Evolutionary conservation across 208 protist species (phyloP), one percentile per base, ranked within the genome.

Genomic region (Vickermania ingenoplastis): DNA sequence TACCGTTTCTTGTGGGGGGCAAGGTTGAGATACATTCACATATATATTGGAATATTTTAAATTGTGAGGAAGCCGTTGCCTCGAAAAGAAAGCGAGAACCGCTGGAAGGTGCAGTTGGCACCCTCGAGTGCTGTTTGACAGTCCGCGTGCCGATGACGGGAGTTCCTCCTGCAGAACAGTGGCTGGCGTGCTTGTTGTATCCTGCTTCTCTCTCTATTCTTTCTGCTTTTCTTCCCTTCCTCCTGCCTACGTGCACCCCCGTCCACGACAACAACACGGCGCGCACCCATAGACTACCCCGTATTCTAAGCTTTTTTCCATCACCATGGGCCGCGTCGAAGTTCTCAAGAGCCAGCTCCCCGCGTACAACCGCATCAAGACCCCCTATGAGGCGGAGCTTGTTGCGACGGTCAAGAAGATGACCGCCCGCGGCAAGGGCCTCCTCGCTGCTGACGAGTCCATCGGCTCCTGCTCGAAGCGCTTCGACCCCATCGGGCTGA

Each of bases 381-480:
- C 86, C 28, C 76, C 81, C 36, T 91, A 86, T 62, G 73, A 89
- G 57, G 69, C 67, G 41, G 86, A 93, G 72, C 71, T 93, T 2
- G 64, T 82, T 53, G 69, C 54, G 41, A 91, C 79, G 1, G 78
- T 77, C 23, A 75, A 76, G 64, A 81, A 83, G 67, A 79, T 93
- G 65, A 79, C 71, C 26, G 59, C 76, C 7, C 83, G 75, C n/a
- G 97, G 97, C 57, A 98, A 98, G 71, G 97, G 97, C 50, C 84
- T 99, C 49, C 82, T 99, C 13, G 97, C 97, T 51, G 94, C 96
- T 45, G 97, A 99, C 73, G 97, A 99, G 79, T 93, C 83, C 50
- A 94, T 86, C 17, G 82, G 83, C 30, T 98, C 96, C 7, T 98
- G 97, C 59, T 89, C 91, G 45, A 98, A 97, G 70, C 91, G 97